Percentiles rank a stretch among this genome's conserved stretches.
phyloP scores from a whole-genome alignment of 192 early-diverging fungal species.

The Backusella mclennaniae region DNA sequence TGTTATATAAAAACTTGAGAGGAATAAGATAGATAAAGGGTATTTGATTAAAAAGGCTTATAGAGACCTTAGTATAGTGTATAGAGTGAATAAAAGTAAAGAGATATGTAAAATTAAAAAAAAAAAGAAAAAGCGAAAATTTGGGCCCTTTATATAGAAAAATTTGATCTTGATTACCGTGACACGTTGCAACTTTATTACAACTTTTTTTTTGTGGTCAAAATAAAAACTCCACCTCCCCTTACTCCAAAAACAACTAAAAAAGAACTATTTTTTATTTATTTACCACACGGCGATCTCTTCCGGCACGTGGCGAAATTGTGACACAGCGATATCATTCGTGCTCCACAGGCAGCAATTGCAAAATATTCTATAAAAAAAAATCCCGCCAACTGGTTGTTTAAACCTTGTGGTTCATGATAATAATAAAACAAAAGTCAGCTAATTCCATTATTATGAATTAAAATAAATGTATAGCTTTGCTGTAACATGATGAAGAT shows the following conservation, averaged over 20 bases:
- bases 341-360: constrained; percentile 1
- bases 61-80: constrained; percentile 2
- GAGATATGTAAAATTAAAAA: not conserved
- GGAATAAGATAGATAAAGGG: not conserved
- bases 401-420: not conserved
- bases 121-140: not conserved
- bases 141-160: not conserved
- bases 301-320: constrained; percentile 16
- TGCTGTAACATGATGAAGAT: not conserved
- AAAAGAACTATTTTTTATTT: not conserved
- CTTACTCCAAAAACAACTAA: not conserved
- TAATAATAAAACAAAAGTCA: not conserved
- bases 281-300: constrained; percentile 11
- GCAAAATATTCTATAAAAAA: not conserved
- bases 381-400: not conserved
- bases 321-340: constrained; percentile 8
- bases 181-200: not conserved
- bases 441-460: not conserved
- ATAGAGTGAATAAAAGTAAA: constrained; percentile 3
- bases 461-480: not conserved
- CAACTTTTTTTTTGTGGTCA: not conserved
- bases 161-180: not conserved
- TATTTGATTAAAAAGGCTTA: not conserved
- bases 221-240: not conserved
- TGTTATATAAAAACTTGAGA: constrained; percentile 2